Evolutionary conservation across 2,329 filamentous ascomycete genomes (phyloP).

Genomic region (Colletotrichum paranaense): DNA sequence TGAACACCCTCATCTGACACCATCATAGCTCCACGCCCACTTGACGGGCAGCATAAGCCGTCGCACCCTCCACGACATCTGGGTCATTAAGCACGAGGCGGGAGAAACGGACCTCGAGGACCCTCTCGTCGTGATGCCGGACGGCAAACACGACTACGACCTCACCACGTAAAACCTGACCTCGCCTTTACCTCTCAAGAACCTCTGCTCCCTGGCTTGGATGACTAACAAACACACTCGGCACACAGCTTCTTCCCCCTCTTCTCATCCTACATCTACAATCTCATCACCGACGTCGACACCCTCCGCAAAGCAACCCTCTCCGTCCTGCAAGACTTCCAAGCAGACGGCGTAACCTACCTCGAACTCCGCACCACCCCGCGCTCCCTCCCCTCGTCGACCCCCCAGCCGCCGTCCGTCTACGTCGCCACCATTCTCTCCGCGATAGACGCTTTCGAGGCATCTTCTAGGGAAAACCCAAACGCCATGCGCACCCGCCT

Average conservation of each 20-base stretch:
- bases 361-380: constrained; percentile 86
- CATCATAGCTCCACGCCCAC: constrained; percentile 78
- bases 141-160: constrained; percentile 78
- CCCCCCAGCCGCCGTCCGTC: constrained; percentile 55
- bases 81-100: constrained; percentile 68
- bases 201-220: neutral
- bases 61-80: constrained; percentile 79
- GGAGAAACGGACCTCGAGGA: constrained; percentile 70
- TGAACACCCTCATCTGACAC: neutral
- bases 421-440: constrained; percentile 76
- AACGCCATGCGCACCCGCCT: constrained; percentile 68
- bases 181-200: constrained; percentile 20
- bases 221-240: no score
- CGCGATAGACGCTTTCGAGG: constrained; percentile 67
- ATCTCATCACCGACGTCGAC: constrained; percentile 72
- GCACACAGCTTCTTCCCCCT: constrained; percentile 76
- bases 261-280: constrained; percentile 84
- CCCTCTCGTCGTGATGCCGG: constrained; percentile 75
- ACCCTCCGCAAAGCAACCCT: constrained; percentile 72
- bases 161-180: constrained; percentile 67
- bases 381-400: constrained; percentile 48
- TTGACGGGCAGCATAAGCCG: constrained; percentile 82
- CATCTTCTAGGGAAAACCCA: constrained; percentile 36
- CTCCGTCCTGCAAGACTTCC: constrained; percentile 74
- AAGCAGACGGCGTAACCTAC: constrained; percentile 78